phyloP scores from a whole-genome alignment of 768 basidiomycete genomes.

The Chalciporus pseudorubinellus region DNA sequence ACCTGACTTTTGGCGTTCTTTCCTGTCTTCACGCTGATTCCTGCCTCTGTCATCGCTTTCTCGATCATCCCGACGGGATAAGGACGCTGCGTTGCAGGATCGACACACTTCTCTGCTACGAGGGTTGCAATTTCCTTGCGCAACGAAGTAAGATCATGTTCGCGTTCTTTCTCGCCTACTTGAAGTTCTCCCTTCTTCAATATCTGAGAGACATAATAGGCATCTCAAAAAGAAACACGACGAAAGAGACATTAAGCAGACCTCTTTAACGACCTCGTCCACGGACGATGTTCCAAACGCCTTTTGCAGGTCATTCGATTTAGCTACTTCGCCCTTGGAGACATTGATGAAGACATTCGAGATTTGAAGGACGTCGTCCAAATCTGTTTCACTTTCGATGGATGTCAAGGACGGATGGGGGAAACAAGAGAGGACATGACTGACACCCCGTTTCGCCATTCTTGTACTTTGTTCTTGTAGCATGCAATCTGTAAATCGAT shows the following conservation, averaged over 20 bases:
- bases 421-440: slow-evolving; percentile 22
- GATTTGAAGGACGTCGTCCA: slow-evolving; percentile 96
- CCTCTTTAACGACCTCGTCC: slow-evolving; percentile 78
- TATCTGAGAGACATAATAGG: slow-evolving; percentile 52
- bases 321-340: slow-evolving; percentile 92
- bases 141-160: slow-evolving; percentile 80
- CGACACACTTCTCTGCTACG: slow-evolving; percentile 94
- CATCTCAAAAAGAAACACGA: neutral
- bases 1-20: slow-evolving; percentile 97
- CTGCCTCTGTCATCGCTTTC: slow-evolving; percentile 94
- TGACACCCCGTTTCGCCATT: slow-evolving; percentile 90
- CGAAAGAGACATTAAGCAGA: slow-evolving; percentile 26
- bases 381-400: slow-evolving; percentile 72
- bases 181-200: slow-evolving; percentile 95
- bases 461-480: slow-evolving; percentile 99
- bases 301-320: slow-evolving; percentile 86
- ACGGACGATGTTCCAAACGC: slow-evolving; percentile 79
- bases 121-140: slow-evolving; percentile 90
- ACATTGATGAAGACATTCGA: slow-evolving; percentile 95
- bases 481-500: slow-evolving; percentile 72
- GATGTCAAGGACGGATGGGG: slow-evolving; percentile 5
- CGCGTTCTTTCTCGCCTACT: slow-evolving; percentile 94
- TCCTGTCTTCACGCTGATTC: slow-evolving; percentile 83
- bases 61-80: slow-evolving; percentile 96
- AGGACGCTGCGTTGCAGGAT: slow-evolving; percentile 83